Conservation (phyloP, 2,329 filamentous ascomycete genomes). For the Sarocladiaceae sp. region DNA sequence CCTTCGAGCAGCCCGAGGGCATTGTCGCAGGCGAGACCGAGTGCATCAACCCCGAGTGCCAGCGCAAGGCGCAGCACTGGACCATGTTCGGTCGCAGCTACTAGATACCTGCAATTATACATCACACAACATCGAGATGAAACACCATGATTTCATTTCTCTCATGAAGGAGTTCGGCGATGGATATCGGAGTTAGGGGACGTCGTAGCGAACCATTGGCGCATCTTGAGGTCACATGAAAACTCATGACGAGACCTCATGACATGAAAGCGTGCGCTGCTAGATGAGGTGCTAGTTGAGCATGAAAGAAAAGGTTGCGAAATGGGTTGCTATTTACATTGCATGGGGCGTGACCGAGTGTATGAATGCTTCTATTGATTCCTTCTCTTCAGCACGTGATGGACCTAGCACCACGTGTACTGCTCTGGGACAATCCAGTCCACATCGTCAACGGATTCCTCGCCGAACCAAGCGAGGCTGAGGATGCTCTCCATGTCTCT, state of each 20-base stretch:
- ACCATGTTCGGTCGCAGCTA: constrained; percentile 84
- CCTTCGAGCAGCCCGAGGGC: constrained; percentile 77
- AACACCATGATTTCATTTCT: background rate
- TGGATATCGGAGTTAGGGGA: constrained; percentile 9
- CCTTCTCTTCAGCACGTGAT: constrained; percentile 4
- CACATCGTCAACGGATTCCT: constrained; percentile 42
- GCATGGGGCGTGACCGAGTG: constrained; percentile 15
- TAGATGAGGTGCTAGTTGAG: background rate
- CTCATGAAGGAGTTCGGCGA: constrained; percentile 3
- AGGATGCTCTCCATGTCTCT: constrained; percentile 63
- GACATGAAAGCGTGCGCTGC: background rate
- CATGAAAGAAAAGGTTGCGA: background rate
- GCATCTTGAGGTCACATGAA: too few species aligned
- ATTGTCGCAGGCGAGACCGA: constrained; percentile 76
- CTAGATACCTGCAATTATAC: constrained; percentile 27
- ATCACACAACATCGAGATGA: background rate
- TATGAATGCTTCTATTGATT: constrained; percentile 12
- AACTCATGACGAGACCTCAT: too few species aligned
- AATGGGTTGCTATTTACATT: constrained; percentile 7
- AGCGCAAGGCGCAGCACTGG: constrained; percentile 71
- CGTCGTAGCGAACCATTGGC: background rate
- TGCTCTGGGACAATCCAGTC: constrained; percentile 75
- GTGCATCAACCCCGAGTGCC: constrained; percentile 86
- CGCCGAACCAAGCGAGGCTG: constrained; percentile 65
- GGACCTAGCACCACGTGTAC: constrained; percentile 63